phyloP scores from a whole-genome alignment of 2,329 filamentous ascomycete species.

The Aphanocladium album region DNA sequence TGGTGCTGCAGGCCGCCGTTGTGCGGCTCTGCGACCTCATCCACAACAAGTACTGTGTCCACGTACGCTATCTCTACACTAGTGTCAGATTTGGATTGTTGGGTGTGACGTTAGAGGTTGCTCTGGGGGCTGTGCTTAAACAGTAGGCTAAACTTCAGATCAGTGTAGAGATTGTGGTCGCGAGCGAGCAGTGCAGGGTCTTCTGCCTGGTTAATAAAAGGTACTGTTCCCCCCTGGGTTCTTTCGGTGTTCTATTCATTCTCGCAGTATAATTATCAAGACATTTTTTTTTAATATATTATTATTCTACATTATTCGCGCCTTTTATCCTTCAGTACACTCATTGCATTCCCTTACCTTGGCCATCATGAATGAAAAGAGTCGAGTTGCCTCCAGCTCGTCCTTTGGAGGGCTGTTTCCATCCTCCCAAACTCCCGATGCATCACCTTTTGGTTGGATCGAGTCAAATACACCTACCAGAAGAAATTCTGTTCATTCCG shows the following conservation, averaged over 20 bases:
- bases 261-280: not conserved
- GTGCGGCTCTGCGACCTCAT: not conserved
- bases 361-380: constrained; percentile 6
- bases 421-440: not conserved
- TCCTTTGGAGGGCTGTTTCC: not conserved
- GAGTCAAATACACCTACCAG: constrained; percentile 8
- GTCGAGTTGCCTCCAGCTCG: not conserved
- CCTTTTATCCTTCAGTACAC: not conserved
- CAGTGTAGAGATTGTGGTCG: not conserved
- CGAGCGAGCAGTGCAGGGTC: not conserved
- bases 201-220: not conserved
- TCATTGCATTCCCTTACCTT: not conserved
- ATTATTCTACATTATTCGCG: not conserved
- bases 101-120: not conserved
- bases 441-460: not conserved
- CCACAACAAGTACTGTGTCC: not conserved
- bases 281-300: too few species aligned
- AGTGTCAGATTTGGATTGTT: not conserved
- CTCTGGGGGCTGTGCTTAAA: not conserved
- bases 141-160: not conserved
- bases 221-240: not conserved
- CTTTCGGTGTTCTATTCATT: not conserved
- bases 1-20: not conserved
- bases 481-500: constrained; percentile 2
- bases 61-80: not conserved